These are phyloP conservation scores for Aspergillus olivimuriae DNA, from an alignment of 495 filamentous ascomycete species.

Conservation along the genomic window DNA sequence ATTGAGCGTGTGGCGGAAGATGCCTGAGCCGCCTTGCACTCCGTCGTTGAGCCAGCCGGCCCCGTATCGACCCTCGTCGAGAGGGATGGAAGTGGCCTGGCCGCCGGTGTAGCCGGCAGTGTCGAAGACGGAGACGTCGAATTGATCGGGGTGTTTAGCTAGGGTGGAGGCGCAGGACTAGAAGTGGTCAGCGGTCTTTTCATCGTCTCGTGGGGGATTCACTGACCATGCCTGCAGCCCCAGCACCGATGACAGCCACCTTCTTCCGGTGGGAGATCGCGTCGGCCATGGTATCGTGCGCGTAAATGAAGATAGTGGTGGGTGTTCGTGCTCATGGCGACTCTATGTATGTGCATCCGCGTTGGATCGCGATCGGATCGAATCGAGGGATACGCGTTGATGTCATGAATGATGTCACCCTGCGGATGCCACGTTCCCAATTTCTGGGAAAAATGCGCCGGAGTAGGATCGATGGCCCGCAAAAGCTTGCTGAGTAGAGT, in stretches of 20 bases:
- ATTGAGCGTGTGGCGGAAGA: conserved; percentile 76
- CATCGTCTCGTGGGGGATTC: too few species aligned
- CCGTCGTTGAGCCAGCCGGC: conserved; percentile 79
- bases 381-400: neutral
- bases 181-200: conserved; percentile 5
- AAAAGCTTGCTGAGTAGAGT: too few species aligned
- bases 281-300: neutral
- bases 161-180: conserved; percentile 72
- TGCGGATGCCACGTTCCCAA: too few species aligned
- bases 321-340: neutral
- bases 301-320: neutral
- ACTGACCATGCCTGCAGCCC: conserved; percentile 56
- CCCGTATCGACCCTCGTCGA: conserved; percentile 61
- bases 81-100: conserved; percentile 70
- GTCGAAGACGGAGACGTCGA: conserved; percentile 70
- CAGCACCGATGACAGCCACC: conserved; percentile 57
- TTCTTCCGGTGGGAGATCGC: conserved; percentile 33
- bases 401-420: neutral
- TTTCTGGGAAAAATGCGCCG: too few species aligned
- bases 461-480: too few species aligned
- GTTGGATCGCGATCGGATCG: neutral
- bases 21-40: conserved; percentile 72
- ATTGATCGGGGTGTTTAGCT: conserved; percentile 65
- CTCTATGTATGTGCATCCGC: neutral
- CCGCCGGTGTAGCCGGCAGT: conserved; percentile 63